Evolutionary conservation across 169 alveolate species (phyloP).

Genomic region (Condylostoma magnum): DNA sequence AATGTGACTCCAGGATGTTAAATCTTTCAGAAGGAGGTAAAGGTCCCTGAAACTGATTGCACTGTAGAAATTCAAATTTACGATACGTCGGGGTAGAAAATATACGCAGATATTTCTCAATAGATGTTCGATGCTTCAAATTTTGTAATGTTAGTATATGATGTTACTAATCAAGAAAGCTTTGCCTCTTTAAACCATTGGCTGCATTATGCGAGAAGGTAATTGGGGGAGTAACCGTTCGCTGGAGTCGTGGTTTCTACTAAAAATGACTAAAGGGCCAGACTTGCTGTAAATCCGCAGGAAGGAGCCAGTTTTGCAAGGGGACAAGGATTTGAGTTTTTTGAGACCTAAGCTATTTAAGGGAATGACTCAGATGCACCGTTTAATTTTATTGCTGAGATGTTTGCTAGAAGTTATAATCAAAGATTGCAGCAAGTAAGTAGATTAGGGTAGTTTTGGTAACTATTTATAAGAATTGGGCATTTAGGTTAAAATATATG

Average conservation of each 20-base stretch:
- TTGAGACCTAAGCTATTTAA: constrained; percentile 52
- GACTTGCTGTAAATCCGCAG: constrained; percentile 44
- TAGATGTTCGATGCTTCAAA: constrained; percentile 44
- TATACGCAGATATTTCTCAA: constrained; percentile 43
- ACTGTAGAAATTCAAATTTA: constrained; percentile 46
- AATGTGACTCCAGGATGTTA: constrained; percentile 57
- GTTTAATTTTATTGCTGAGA: constrained; percentile 37
- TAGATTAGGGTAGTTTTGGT: too few species aligned
- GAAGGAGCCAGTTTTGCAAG: constrained; percentile 60
- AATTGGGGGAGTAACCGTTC: constrained; percentile 31
- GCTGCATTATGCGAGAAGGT: constrained; percentile 41
- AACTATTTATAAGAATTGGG: too few species aligned
- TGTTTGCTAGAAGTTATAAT: constrained; percentile 24
- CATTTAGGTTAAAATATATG: too few species aligned
- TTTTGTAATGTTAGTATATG: constrained; percentile 48
- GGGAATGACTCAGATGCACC: constrained; percentile 44
- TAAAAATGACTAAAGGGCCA: constrained; percentile 50
- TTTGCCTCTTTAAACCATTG: constrained; percentile 52
- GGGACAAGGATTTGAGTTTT: constrained; percentile 44
- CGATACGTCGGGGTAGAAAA: constrained; percentile 53
- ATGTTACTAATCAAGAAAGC: constrained; percentile 56
- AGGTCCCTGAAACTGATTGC: constrained; percentile 26
- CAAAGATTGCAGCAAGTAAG: constrained; percentile 28
- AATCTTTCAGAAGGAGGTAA: constrained; percentile 31
- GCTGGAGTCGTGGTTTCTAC: constrained; percentile 58